These are phyloP conservation scores for Nicotiana tabacum DNA, from an alignment of 257 asterid genomes.

Conservation along the genomic window DNA sequence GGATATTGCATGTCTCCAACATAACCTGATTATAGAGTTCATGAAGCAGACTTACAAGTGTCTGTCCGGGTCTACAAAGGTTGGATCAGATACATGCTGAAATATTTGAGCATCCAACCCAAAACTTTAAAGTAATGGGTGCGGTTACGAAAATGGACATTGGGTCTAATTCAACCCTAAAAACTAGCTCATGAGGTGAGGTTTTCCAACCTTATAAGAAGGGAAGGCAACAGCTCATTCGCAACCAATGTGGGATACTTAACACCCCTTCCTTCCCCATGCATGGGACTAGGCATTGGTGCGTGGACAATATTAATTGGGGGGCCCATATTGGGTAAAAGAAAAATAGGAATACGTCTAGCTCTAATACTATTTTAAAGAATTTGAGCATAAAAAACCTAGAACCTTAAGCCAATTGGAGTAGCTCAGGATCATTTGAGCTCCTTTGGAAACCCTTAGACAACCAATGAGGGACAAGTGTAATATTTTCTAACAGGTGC, in stretches of 20 bases:
- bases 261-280: neutral
- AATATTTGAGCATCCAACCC: neutral
- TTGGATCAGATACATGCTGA: neutral
- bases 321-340: neutral
- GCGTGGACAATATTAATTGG: neutral
- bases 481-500: neutral
- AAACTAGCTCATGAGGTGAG: neutral
- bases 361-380: neutral
- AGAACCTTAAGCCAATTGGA: neutral
- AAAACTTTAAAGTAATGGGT: neutral
- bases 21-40: neutral
- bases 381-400: neutral
- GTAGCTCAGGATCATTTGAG: neutral
- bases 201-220: neutral
- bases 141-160: neutral
- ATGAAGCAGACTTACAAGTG: neutral
- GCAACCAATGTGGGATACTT: neutral
- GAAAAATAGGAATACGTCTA: neutral
- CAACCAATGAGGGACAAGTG: neutral
- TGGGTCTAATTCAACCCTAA: neutral
- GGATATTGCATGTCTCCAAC: neutral
- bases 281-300: neutral
- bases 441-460: neutral
- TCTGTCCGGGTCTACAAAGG: neutral
- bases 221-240: neutral